These are phyloP conservation scores for Neostapfia colusana DNA, from an alignment of 176 grass and related monocot genomes.

Conservation along the genomic window DNA sequence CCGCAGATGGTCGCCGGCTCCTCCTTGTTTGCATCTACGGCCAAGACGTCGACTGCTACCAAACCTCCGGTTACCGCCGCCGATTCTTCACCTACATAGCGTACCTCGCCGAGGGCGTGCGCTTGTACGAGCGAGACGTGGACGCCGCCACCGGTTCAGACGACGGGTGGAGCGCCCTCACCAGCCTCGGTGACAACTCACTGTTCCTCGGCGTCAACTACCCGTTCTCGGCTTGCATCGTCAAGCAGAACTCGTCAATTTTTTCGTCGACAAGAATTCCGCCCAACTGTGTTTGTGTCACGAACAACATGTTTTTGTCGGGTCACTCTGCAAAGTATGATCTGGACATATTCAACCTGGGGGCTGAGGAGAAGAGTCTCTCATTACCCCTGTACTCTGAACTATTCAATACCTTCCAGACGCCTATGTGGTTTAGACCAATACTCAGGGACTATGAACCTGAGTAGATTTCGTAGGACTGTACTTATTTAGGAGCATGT, in stretches of 20 bases:
- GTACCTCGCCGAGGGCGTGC: not conserved
- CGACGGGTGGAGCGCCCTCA: not conserved
- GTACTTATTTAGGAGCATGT: too few species aligned
- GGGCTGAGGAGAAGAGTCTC: not conserved
- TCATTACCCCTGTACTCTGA: too few species aligned
- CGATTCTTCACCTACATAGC: not conserved
- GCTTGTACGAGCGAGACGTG: not conserved
- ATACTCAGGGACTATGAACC: too few species aligned
- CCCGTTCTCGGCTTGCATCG: not conserved
- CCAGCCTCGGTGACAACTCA: not conserved
- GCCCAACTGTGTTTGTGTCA: not conserved
- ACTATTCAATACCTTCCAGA: too few species aligned
- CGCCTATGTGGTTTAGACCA: too few species aligned
- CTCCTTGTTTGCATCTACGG: not conserved
- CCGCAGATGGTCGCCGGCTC: not conserved
- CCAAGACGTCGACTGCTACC: not conserved
- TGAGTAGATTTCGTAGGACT: too few species aligned
- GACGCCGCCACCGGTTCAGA: not conserved
- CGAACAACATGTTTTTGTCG: too few species aligned
- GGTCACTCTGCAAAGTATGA: not conserved
- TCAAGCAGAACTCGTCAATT: too few species aligned
- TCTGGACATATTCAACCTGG: not conserved
- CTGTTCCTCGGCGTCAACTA: conserved; percentile 3
- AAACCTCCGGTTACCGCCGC: not conserved
- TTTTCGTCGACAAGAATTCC: too few species aligned